Evolutionary conservation across 306 rosid species (phyloP), one percentile per base, ranked within the genome.

Genomic region (Dalbergia cochinchinensis): DNA sequence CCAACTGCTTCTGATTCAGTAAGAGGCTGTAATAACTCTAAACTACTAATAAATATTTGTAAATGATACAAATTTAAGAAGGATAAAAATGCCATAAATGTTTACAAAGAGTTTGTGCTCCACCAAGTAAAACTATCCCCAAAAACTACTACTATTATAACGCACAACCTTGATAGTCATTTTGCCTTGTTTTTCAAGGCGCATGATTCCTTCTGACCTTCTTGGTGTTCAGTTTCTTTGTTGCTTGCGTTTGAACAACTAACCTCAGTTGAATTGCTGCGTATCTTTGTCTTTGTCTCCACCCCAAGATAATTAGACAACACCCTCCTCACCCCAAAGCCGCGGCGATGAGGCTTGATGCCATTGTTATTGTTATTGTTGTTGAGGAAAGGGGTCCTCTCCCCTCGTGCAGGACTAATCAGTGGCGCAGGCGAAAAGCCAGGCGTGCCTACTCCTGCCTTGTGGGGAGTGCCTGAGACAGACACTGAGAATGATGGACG

Each of bases 221-320:
- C 74, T 26, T 54, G 50, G 1, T 75, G 73, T 58, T 82, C 85
- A 22, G 78, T 71, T 72, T 31, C 71, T 39, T 60, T 70, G 74
- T 35, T 39, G 48, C 41, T 58, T 33, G 57, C 15, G 79, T 68
- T 82, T 12, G 86, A 60, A 66, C 80, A 60, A 20, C 71, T 83
- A n/a, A 80, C 86, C 87, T 88, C 93, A 12, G 71, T 85, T 65
- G 90, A 77, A 64, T 88, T 88, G 81, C 88, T 79, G 53, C 91
- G 83, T 48, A 84, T 85, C 87, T 83, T 94, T 19, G 90, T 69
- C 68, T 92, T 94, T 18, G 90, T 70, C 60, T 94, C 99, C 8
- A 69, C 97, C 8, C 99, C 97, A 55, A 94, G 99, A 87, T 94
- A 94, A 82, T 94, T 92, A 14, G 99, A 88, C 90, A 94, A 86